Evolutionary conservation across 2,329 filamentous ascomycete species (phyloP).

Genomic region (Chrysoporthe cubensis): DNA sequence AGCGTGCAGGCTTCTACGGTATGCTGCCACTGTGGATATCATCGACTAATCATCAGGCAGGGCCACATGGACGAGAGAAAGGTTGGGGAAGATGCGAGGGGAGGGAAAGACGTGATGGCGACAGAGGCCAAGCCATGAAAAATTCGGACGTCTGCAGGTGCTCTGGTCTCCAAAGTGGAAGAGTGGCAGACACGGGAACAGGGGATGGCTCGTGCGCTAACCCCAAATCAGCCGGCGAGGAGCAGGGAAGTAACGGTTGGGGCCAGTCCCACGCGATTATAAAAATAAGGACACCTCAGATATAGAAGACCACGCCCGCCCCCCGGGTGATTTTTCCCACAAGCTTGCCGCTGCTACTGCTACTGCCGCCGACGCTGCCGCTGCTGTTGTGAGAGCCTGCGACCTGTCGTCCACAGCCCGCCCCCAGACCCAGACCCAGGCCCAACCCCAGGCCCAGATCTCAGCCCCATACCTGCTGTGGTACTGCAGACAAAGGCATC

Average conservation of each 20-base stretch:
- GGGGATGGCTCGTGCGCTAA: conserved; percentile 26
- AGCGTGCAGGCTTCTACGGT: neutral
- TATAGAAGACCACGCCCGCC: conserved; percentile 28
- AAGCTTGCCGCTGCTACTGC: conserved; percentile 17
- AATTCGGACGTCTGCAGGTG: conserved; percentile 20
- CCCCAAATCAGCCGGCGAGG: conserved; percentile 16
- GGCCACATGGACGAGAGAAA: neutral
- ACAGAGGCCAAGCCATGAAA: conserved; percentile 24
- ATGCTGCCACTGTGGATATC: neutral
- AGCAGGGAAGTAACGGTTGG: conserved; percentile 25
- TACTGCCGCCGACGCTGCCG: neutral
- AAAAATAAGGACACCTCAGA: conserved; percentile 29
- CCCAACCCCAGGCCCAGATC: conserved; percentile 9
- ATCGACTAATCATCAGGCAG: neutral
- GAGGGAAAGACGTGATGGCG: neutral
- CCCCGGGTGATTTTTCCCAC: conserved; percentile 28
- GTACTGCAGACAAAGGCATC: conserved; percentile 3
- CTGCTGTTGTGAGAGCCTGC: conserved; percentile 8
- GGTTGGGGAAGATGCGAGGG: neutral
- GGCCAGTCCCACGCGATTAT: conserved; percentile 26
- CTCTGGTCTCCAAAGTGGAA: conserved; percentile 19
- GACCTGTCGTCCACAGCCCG: conserved; percentile 4
- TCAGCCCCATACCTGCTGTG: conserved; percentile 14
- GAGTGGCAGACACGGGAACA: conserved; percentile 28
- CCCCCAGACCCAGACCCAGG: conserved; percentile 14